Base-by-base conservation (phyloP, 2,329 filamentous ascomycete genomes). In the Chrysosporium keratinophilum region DNA sequence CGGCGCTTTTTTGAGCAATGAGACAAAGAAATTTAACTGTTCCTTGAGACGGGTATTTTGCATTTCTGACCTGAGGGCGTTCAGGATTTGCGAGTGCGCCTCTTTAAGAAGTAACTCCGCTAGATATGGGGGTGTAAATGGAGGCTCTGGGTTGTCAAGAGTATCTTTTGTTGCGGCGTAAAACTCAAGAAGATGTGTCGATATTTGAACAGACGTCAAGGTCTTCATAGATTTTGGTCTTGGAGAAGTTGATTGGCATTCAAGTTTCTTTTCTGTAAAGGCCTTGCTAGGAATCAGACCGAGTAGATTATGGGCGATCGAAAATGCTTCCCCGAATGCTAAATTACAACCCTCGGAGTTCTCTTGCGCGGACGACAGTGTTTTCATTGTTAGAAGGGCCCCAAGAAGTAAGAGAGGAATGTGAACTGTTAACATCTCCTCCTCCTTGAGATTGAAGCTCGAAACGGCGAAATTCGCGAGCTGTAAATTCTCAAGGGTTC, bases 361-460 rank as follows among this genome's bases (percentile, higher is more conserved):
- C n/a, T 52, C 34, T 61, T 57, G 31, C 19, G 50, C 51, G 3
- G 60, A 62, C n/a, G 58, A 61, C 7, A 70, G 50, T 35, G 67
- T 62, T 43, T 71, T 71, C 56, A 78, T 67, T 43, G 74, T 73
- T 10, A 72, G 65, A 6, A 82, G 70, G 23, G 85, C 74, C 2
- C 83, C 80, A n/a, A 94, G 69, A 1, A 82, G 78, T 51, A 85
- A 78, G 28, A 94, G 70, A 34, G 91, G 91, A 31, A 90, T 85
- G 69, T 97, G 91, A 19, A 87, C 74, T 1, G 86, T 81, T 14
- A 95, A 70, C 91, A 98, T 97, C 65, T 98, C 94, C 67, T 97
- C 93, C 69, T 98, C 93, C 51, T 84, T 82, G 48, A 97, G 80
- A 67, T 96, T 97, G 76, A 98, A 98, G 61, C 91, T 85, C 4